Conservation (phyloP, 805 yeast species). For the Cephaloascus albidus region DNA sequence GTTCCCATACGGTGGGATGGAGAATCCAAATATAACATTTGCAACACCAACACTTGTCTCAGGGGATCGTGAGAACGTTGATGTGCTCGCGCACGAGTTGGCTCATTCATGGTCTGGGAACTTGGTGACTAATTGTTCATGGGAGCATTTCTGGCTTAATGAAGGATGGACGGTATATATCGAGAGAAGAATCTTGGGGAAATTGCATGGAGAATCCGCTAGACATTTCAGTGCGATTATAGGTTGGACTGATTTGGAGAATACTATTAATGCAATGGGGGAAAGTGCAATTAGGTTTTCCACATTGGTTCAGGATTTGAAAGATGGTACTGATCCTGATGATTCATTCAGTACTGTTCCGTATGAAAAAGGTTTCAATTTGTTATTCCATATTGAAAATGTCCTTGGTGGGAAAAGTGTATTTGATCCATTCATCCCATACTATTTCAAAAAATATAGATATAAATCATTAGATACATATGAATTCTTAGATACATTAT, state of each 20-base stretch:
- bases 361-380: constrained; percentile 82
- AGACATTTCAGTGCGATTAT: constrained; percentile 79
- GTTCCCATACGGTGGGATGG: constrained; percentile 92
- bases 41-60: constrained; percentile 84
- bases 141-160: constrained; percentile 93
- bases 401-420: constrained; percentile 51
- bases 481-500: constrained; percentile 69
- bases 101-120: constrained; percentile 94
- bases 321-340: constrained; percentile 72
- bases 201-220: constrained; percentile 66
- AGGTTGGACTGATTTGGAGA: constrained; percentile 80
- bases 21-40: constrained; percentile 84
- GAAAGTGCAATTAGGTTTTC: constrained; percentile 41
- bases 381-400: constrained; percentile 67
- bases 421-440: constrained; percentile 75
- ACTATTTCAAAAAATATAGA: constrained; percentile 63
- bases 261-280: constrained; percentile 59
- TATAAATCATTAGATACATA: constrained; percentile 71
- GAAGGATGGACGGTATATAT: constrained; percentile 96
- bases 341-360: constrained; percentile 85
- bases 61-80: constrained; percentile 78
- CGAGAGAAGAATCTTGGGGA: constrained; percentile 75
- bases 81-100: constrained; percentile 87
- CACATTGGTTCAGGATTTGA: constrained; percentile 60
- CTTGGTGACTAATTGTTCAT: constrained; percentile 79